Evolutionary conservation across 2,329 filamentous ascomycete species (phyloP).

Genomic region (Ilyonectria robusta): DNA sequence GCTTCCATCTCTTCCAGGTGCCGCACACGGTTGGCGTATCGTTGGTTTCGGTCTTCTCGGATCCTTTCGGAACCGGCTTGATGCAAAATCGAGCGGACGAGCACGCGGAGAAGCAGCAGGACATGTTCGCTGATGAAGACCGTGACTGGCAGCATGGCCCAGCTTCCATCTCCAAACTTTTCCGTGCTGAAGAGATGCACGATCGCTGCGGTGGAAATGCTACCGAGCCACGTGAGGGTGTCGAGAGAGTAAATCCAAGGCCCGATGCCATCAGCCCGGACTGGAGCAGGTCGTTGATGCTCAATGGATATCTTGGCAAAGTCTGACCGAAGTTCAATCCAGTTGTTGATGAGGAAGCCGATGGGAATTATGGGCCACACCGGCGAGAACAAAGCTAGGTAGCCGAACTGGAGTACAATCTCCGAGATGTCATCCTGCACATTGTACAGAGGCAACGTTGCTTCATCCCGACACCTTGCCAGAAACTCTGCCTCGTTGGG

Average conservation of each 20-base stretch:
- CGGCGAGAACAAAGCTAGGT: constrained; percentile 80
- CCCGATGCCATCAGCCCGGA: constrained; percentile 80
- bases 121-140: constrained; percentile 83
- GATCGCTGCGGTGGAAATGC: constrained; percentile 78
- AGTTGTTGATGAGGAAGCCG: constrained; percentile 82
- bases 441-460: constrained; percentile 78
- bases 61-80: constrained; percentile 58
- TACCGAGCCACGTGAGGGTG: constrained; percentile 80
- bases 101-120: constrained; percentile 72
- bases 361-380: constrained; percentile 82
- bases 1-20: constrained; percentile 59
- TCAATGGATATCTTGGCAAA: constrained; percentile 83
- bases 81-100: constrained; percentile 55
- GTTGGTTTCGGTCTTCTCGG: constrained; percentile 56
- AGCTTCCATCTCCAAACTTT: constrained; percentile 68
- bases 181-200: constrained; percentile 79
- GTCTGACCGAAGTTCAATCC: constrained; percentile 83
- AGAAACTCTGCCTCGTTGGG: constrained; percentile 76
- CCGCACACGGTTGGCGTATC: constrained; percentile 55
- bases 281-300: constrained; percentile 78
- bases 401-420: constrained; percentile 81
- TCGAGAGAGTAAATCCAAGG: constrained; percentile 79
- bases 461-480: constrained; percentile 74
- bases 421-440: constrained; percentile 81
- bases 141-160: constrained; percentile 76